Base-by-base conservation (phyloP, 2,329 filamentous ascomycete species). In the Nemania diffusa region DNA sequence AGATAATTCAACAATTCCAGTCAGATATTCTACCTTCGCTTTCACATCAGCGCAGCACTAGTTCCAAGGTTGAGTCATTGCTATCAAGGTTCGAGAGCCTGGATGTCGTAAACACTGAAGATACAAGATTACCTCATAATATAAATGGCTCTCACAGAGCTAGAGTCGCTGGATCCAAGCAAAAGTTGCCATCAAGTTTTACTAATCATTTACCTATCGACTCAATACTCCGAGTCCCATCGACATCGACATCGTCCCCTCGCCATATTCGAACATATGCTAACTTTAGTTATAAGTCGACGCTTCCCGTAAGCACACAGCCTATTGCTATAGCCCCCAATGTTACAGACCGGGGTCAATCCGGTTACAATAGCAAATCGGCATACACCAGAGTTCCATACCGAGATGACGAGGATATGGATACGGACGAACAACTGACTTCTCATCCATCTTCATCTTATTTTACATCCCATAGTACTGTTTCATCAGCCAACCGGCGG, bases 61-160 rank as follows among this genome's bases (percentile, higher is more conserved):
- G 70, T 1, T 58, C 71, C 0, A 74, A 69, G 20, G 68, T 80
- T 8, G 74, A 71, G 7, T 67, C 73, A 1, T 71, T 81, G 2
- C 75, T 79, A 17, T 78, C 79, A 8, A 79, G 76, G 26, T 81
- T 79, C 26, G 78, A 80, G 68, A 71, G 69, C 3, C 72, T 77
- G 6, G 75, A 77, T 57, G 71, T 72, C 4, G 72, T 75, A 9
- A 75, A 69, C 26, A 73, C 59, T 29, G 57, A 62, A 6, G 71
- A 75, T 34, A 24, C 64, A 32, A 56, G 42, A 42, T 6, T 26
- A 11, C 17, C 51, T 44, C 53, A 37, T 4, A n/a, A 61, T 65
- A 22, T n/a, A n/a, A 37, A 46, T 20, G 53, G 50, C n/a, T 50
- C 61, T 27, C 11, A 27, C 34, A 63, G 62, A 37, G 13, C 58